phyloP scores from a whole-genome alignment of 176 grass and related monocot genomes.

The Ampelocalamus luodianensis region DNA sequence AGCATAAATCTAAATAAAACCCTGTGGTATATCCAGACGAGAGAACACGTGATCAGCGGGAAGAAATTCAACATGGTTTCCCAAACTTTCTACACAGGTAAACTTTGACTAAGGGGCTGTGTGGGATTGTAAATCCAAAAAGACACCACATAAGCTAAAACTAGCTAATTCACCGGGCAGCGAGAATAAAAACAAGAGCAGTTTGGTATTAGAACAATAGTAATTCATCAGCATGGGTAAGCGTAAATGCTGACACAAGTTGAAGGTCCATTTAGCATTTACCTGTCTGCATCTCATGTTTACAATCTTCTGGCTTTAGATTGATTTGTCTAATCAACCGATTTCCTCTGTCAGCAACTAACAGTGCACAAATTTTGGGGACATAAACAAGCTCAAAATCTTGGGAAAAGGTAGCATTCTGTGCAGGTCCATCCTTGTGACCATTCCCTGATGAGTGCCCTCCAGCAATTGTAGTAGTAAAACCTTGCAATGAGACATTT shows the following conservation, averaged over 20 bases:
- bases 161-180: neutral
- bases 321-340: conserved; percentile 66
- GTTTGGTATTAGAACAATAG: neutral
- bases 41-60: neutral
- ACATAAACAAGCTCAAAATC: conserved; percentile 78
- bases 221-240: neutral
- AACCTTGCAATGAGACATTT: conserved; percentile 48
- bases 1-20: neutral
- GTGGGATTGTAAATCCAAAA: neutral
- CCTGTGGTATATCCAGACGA: neutral
- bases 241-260: neutral
- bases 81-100: neutral
- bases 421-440: conserved; percentile 65
- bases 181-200: neutral
- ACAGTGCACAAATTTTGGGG: conserved; percentile 62
- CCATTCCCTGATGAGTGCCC: conserved; percentile 48
- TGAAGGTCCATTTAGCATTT: conserved; percentile 10
- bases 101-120: no score
- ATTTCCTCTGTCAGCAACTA: conserved; percentile 70
- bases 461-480: conserved; percentile 73
- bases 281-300: conserved; percentile 40
- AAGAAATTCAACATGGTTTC: neutral
- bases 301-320: conserved; percentile 66
- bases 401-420: conserved; percentile 70
- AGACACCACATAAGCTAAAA: neutral